Evolutionary conservation across 139 green algal genomes (phyloP), one percentile per base, ranked within the genome.

Genomic region (Deuterostichococcus epilithicus): DNA sequence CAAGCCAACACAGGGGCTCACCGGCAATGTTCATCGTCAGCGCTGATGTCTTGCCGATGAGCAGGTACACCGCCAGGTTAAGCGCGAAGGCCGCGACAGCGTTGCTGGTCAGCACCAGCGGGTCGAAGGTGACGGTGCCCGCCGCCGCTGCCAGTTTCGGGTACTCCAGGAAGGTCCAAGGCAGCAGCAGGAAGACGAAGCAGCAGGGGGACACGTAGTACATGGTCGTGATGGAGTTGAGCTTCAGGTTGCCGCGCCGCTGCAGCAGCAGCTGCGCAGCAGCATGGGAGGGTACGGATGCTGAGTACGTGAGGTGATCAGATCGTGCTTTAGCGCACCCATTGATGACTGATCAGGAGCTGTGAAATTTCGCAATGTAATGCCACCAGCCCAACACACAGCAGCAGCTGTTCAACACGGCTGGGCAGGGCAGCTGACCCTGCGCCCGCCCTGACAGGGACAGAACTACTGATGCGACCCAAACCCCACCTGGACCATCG

Each of bases 21-120:
- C 94, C 93, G 23, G 93, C 92, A 42, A 97, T 94, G 88, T 97
- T 97, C 92, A 97, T 95, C 4, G 94, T 98, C 68, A 98, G 87
- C n/a, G 94, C 94, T 13, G 80, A 91, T 10, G 94, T 98, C 80
- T 97, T 97, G 42, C 94, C 91, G 18, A 97, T 96, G 18, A 97
- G 83, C 80, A 97, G 72, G 85, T 97, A 97, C 25, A 97, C 93
- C n/a, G 90, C 88, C 83, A 94, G 52, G 20, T 63, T 63, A 3
- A 63, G 52, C 52, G 52, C 81, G 80, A 98, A 95, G 5, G 94
- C 94, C 2, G 85, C 86, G n/a, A 86, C 32, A 0, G 93, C 93
- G 81, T 98, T 98, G 42, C 88, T 80, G 33, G 95, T 73, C 80
- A 98, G 87, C 34, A 95, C 83, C 10, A 83, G 78, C 5, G 88